Evolutionary conservation across 2,329 filamentous ascomycete genomes (phyloP).

Genomic region (Knoxdaviesia capensis): DNA sequence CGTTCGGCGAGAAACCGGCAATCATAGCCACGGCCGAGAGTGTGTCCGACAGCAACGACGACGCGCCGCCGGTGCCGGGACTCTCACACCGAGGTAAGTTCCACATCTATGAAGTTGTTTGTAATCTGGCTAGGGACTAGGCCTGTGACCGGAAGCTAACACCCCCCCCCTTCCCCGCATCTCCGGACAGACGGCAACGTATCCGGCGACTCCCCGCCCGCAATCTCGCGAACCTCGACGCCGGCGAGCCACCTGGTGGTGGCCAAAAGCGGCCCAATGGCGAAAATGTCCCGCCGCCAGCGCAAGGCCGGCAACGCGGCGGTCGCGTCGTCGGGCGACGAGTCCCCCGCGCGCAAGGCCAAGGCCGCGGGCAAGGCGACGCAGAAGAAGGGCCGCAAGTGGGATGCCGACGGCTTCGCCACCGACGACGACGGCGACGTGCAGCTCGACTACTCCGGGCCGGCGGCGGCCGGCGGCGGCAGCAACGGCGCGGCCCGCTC

Average conservation of each 20-base stretch:
- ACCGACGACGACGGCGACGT: slow-evolving; percentile 65
- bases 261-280: slow-evolving; percentile 53
- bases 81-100: slow-evolving; percentile 18
- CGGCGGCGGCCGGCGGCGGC: slow-evolving; percentile 25
- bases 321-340: slow-evolving; percentile 66
- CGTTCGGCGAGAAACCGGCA: slow-evolving; percentile 9
- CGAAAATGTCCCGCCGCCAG: slow-evolving; percentile 62
- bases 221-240: slow-evolving; percentile 61
- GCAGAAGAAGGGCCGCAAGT: slow-evolving; percentile 83
- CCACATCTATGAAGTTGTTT: too few relatives aligned
- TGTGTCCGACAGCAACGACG: neutral
- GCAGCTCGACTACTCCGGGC: slow-evolving; percentile 76
- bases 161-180: neutral
- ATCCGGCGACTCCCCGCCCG: slow-evolving; percentile 2
- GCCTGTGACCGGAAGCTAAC: slow-evolving; percentile 1
- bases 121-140: neutral
- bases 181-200: neutral
- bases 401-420: slow-evolving; percentile 75
- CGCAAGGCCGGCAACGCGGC: slow-evolving; percentile 48
- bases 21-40: slow-evolving; percentile 8
- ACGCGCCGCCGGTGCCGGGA: slow-evolving; percentile 14
- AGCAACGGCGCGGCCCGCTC: slow-evolving; percentile 34
- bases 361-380: slow-evolving; percentile 32
- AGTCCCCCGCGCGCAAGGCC: slow-evolving; percentile 37
- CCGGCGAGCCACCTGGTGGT: slow-evolving; percentile 46